Evolutionary conservation across 2,329 filamentous ascomycete species (phyloP), one percentile per base, ranked within the genome.

Genomic region (Talaromyces atroroseus): DNA sequence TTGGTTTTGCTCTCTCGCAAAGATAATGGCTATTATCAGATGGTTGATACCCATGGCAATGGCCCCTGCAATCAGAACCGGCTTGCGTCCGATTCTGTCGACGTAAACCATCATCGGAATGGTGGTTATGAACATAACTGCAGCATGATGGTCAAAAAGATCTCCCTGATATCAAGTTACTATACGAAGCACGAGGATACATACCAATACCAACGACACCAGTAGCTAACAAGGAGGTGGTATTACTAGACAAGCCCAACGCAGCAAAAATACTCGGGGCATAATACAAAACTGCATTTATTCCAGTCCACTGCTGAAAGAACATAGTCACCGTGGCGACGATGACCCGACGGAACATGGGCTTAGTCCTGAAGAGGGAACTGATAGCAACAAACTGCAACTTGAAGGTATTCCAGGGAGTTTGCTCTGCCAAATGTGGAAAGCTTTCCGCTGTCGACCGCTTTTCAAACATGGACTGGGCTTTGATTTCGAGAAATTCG

Each of bases 401-500:
- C 71, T 84, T 88, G 65, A 85, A 80, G n/a, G 73, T 79, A 67
- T 87, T 86, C 81, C 78, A 81, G 1, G 76, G 72, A 0, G 82
- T 87, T 51, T 78, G 77, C 58, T 85, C 78, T 2, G 78, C 74
- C 14, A 88, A 74, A 34, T 86, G 76, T 0, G 88, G 88, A 68
- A 88, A 90, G 23, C 85, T 78, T 60, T 87, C 84, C 0, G 82
- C 80, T 10, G 86, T 78, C 0, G 82, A 83, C 34, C 84, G 81
- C 72, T 91, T 89, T 71, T 92, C 88, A 62, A 92, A 94, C 18
- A 88, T 70, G 0, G 84, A 86, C 68, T 90, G 86, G 0, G 88
- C 87, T 69, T 89, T 89, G 73, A 92, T 92, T 68, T 92, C 89
- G n/a, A 90, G 80, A 66, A 87, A 90, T 65, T 92, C 89, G 1